phyloP scores from a whole-genome alignment of 202 grass and related monocot genomes.

The Zizania palustris region DNA sequence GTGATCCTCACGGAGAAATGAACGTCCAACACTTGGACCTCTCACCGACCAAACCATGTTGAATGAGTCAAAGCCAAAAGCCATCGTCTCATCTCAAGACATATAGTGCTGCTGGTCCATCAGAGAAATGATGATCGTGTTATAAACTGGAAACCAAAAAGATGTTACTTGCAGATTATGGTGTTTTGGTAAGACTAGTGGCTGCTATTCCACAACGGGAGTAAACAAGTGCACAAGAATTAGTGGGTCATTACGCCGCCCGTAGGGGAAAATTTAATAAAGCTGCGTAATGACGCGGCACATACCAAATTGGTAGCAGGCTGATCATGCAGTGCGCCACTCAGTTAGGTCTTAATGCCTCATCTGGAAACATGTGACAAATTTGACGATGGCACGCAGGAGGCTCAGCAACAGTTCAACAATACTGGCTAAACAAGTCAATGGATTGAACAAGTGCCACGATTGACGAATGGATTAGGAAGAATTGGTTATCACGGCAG shows the following conservation, averaged over 20 bases:
- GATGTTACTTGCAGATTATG: slow-evolving; percentile 27
- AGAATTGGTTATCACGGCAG: no score
- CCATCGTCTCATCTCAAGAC: slow-evolving; percentile 29
- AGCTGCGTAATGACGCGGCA: slow-evolving; percentile 18
- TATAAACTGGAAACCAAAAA: slow-evolving; percentile 43
- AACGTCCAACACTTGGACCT: not conserved
- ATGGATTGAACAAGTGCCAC: not conserved
- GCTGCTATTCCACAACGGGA: slow-evolving; percentile 6
- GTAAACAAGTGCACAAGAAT: not conserved
- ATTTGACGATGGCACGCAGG: slow-evolving; percentile 50
- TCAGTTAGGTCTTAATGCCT: slow-evolving; percentile 53
- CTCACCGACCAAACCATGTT: no score
- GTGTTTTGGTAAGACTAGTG: slow-evolving; percentile 48
- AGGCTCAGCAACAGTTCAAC: slow-evolving; percentile 20
- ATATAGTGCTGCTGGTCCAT: slow-evolving; percentile 39
- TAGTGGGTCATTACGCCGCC: slow-evolving; percentile 38
- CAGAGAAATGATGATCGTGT: slow-evolving; percentile 47
- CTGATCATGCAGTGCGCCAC: slow-evolving; percentile 39
- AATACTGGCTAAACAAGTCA: slow-evolving; percentile 11
- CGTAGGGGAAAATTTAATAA: not conserved
- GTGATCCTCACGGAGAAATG: not conserved
- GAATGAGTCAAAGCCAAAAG: slow-evolving; percentile 11
- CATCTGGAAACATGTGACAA: slow-evolving; percentile 51
- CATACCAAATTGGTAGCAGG: slow-evolving; percentile 25
- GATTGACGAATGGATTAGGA: not conserved